phyloP scores from a whole-genome alignment of 768 basidiomycete species.

The Pulveroboletus sp. region DNA sequence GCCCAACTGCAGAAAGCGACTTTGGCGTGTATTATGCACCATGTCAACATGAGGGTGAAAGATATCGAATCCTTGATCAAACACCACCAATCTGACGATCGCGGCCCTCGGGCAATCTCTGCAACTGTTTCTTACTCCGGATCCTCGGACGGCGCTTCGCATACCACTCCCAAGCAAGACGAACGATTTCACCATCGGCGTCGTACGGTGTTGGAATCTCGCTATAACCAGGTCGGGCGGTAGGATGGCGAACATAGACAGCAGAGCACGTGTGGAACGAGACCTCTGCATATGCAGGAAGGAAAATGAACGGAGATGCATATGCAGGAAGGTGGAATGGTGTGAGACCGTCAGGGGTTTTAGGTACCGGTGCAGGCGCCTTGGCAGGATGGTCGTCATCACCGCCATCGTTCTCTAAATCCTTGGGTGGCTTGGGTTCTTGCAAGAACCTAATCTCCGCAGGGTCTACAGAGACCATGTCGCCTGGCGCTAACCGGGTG shows the following conservation, averaged over 20 bases:
- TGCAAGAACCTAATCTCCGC: slow-evolving; percentile 69
- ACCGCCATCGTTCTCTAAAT: slow-evolving; percentile 4
- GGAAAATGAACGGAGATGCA: slow-evolving; percentile 87
- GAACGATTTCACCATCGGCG: slow-evolving; percentile 89
- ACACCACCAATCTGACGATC: slow-evolving; percentile 27
- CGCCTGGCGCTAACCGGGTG: slow-evolving; percentile 86
- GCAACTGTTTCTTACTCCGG: slow-evolving; percentile 57
- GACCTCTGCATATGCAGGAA: slow-evolving; percentile 86
- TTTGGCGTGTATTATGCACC: no score
- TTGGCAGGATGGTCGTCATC: neutral
- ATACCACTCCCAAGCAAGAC: slow-evolving; percentile 97
- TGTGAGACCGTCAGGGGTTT: slow-evolving; percentile 37
- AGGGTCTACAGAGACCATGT: slow-evolving; percentile 89
- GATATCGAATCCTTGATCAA: neutral
- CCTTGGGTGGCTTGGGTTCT: slow-evolving; percentile 26
- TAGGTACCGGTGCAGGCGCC: neutral
- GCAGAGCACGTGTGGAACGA: slow-evolving; percentile 87
- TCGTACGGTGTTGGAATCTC: slow-evolving; percentile 96
- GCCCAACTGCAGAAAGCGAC: no score
- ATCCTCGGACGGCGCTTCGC: slow-evolving; percentile 63
- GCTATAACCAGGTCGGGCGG: slow-evolving; percentile 91
- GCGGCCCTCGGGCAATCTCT: slow-evolving; percentile 65
- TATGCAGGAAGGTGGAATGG: slow-evolving; percentile 84
- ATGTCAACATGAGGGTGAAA: slow-evolving; percentile 2
- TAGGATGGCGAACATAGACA: slow-evolving; percentile 92